Evolutionary conservation across 1,284 basidiomycete species (phyloP), one percentile per base, ranked within the genome.

Genomic region (Trichosporon ovoides): DNA sequence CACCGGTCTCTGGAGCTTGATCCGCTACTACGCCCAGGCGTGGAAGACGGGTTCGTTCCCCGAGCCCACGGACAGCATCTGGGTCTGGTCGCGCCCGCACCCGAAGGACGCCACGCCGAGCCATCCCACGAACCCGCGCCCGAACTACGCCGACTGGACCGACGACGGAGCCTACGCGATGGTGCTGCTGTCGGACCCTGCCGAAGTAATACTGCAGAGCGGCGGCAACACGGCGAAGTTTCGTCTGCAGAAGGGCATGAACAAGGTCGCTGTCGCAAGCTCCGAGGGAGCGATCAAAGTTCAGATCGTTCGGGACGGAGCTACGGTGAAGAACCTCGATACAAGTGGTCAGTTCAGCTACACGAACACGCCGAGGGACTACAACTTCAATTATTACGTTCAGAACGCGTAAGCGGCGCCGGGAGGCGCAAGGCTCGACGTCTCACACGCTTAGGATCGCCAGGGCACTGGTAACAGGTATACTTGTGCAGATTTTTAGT

Each of bases 61-160:
- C 14, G 79, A 86, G 59, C 72, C 80, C 18, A 78, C 83, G 66
- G 87, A 89, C 71, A 76, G 81, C 64, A 75, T 89, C 51, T 77
- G 83, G 66, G 80, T 87, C 77, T 87, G 84, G 84, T 80, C 84
- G 40, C 81, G 87, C 51, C 82, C 86, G 6, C 87, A 88, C 65
- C 79, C 85, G 12, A 77, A 77, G 50, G 66, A 78, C 48, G 85
- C 85, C 7, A 50, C 12, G n/a, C 58, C 66, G 4, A 55, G 54
- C 12, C 19, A 37, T 1, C 52, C 55, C 5, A 49, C 61, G 12
- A 33, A 52, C 19, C 16, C 52, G 2, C 50, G 57, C 40, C 64
- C 66, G n/a, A 20, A 37, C 13, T 20, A 50, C 36, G 53, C 34
- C 20, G 56, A 65, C 33, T 40, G 22, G 20, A 68, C 64, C 14